Evolutionary conservation across 1,284 basidiomycete species (phyloP), one percentile per base, ranked within the genome.

Genomic region (Papiliotrema flavescens): DNA sequence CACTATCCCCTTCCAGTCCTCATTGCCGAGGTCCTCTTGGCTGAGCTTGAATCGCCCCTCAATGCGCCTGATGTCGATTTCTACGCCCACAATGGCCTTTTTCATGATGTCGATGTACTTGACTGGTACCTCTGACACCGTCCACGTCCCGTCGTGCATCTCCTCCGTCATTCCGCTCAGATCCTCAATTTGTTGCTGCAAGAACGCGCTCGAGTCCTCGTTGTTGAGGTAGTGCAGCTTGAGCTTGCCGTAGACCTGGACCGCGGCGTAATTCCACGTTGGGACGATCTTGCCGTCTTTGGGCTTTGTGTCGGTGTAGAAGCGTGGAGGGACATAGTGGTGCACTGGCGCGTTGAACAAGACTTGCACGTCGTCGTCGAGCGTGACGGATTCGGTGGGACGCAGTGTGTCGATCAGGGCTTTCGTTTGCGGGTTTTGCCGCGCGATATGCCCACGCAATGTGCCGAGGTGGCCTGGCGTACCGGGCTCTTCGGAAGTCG

Each of bases 11-110:
- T 54, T 11, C 56, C 74, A 65, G 62, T 79, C 78, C 1, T 62
- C 73, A 23, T 64, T 60, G 0, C 19, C 37, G 48, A 32, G 28
- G 11, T 54, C 65, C 52, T 79, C 78, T 60, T 77, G 76, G 26
- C 64, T 68, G 60, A 79, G 67, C 61, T 79, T 79, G 63, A 71
- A 73, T 47, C 76, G 67, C 11, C 76, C 75, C 48, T 76, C 77
- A 2, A 78, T 65, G 41, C 66, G 61, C 7, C 53, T 66, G n/a
- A 79, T 65, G 20, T 56, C 59, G 28, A 79, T 72, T 58, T 79
- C 76, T 8, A 79, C 32, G 1, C 77, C 78, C 3, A 78, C 63
- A 24, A 79, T 78, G 0, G 66, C 76, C 58, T 71, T 74, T 54
- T 76, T 70, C 22, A 78, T 49, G 8, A 73, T 14, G 15, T 67